Percentiles rank a stretch among this genome's conserved stretches.
phyloP scores from a whole-genome alignment of 208 protist species.

The Leptomonas seymouri region DNA sequence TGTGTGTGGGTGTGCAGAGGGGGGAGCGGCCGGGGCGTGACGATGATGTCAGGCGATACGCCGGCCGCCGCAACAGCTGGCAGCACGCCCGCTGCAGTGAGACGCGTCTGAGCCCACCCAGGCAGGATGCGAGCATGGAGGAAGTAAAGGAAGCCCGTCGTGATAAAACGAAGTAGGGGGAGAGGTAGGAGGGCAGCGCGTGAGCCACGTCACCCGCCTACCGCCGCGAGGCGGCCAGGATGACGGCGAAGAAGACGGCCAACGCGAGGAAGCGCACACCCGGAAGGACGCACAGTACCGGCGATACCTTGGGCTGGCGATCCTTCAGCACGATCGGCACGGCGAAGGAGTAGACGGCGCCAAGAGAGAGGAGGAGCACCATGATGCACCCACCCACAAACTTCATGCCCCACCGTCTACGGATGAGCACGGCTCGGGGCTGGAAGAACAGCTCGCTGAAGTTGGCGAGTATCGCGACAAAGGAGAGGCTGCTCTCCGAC shows the following conservation, averaged over 20 bases:
- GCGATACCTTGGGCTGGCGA: slow-evolving; percentile 4
- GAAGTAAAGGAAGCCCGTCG: too few species aligned
- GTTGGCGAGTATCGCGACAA: slow-evolving; percentile 10
- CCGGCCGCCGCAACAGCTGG: too few species aligned
- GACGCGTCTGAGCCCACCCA: too few species aligned
- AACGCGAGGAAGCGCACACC: slow-evolving; percentile 8
- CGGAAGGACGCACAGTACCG: slow-evolving; percentile 11
- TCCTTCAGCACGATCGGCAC: slow-evolving; percentile 20
- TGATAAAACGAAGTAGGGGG: too few species aligned
- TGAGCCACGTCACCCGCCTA: too few species aligned
- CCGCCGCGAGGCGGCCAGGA: background rate
- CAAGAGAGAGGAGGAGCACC: slow-evolving; percentile 8
- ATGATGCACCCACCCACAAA: slow-evolving; percentile 16
- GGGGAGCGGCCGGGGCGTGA: too few species aligned
- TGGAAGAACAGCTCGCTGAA: slow-evolving; percentile 18
- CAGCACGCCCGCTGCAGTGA: too few species aligned
- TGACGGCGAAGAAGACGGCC: slow-evolving; percentile 10
- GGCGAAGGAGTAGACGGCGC: slow-evolving; percentile 12
- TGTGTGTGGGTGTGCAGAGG: too few species aligned
- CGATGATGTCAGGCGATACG: too few species aligned
- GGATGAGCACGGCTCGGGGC: slow-evolving; percentile 2
- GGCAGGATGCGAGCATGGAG: too few species aligned
- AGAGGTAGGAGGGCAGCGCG: too few species aligned
- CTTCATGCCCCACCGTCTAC: background rate
- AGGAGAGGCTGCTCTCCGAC: slow-evolving; percentile 7